These are phyloP conservation scores for Blastomyces gilchristii DNA, from an alignment of 2,329 filamentous ascomycete genomes.

Conservation along the genomic window DNA sequence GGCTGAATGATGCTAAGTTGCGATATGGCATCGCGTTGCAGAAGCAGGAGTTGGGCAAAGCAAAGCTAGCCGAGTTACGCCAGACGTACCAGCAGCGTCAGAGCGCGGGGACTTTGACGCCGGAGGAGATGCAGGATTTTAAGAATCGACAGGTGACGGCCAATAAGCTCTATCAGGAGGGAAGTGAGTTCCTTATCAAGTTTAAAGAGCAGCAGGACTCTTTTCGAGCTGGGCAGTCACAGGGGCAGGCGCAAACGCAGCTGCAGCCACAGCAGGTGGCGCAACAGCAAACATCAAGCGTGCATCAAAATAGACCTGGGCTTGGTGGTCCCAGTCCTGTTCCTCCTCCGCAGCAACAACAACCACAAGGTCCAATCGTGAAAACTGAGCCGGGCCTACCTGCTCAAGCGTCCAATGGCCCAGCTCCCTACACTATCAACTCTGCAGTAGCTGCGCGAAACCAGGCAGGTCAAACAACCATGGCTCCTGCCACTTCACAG, in stretches of 20 bases:
- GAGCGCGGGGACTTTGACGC: conserved; percentile 29
- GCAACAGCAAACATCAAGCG: conserved; percentile 17
- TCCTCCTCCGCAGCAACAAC: conserved; percentile 10
- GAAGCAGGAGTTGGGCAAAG: conserved; percentile 39
- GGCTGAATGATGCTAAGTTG: conserved; percentile 38
- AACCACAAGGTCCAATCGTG: conserved; percentile 15
- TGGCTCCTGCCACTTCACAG: conserved; percentile 29
- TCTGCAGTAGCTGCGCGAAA: conserved; percentile 38
- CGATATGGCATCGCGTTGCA: conserved; percentile 41
- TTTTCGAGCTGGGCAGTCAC: conserved; percentile 32
- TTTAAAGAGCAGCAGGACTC: conserved; percentile 41
- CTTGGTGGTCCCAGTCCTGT: conserved; percentile 11
- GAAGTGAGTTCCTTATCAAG: conserved; percentile 38
- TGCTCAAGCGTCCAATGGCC: conserved; percentile 17
- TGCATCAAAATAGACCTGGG: conserved; percentile 7
- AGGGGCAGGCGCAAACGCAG: conserved; percentile 21
- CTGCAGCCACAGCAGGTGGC: conserved; percentile 13
- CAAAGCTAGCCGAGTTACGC: conserved; percentile 34
- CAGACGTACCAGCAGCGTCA: conserved; percentile 31
- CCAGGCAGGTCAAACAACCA: conserved; percentile 29
- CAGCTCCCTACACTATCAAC: conserved; percentile 39
- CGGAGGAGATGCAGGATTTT: conserved; percentile 36
- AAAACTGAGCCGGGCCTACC: neutral
- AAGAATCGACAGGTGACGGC: conserved; percentile 33
- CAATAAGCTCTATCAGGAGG: conserved; percentile 35